Base-by-base conservation (phyloP, 2,329 filamentous ascomycete genomes). In the Grosmannia serpens region DNA sequence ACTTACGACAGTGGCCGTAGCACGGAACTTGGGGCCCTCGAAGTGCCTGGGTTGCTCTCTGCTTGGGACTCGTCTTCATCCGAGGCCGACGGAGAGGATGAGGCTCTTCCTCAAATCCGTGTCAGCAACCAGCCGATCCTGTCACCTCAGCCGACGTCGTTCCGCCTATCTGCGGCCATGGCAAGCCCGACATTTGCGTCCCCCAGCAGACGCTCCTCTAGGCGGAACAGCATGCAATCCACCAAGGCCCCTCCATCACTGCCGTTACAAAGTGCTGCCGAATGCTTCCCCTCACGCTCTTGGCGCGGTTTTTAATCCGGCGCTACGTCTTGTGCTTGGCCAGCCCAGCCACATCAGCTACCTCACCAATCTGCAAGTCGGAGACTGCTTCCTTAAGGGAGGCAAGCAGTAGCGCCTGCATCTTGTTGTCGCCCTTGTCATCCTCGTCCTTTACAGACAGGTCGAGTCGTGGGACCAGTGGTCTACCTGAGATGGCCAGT, bases 141-240 rank as follows among this genome's bases (percentile, higher is more conserved):
- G 24, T 64, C 58, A 5, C 53, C 59, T 10, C 58, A 60, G 26
- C 58, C 61, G 20, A 58, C 58, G 63, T 55, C 64, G 56, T 58
- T 53, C 57, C 53, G 62, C 58, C 29, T 62, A 58, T 62, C 60
- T 15, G 58, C 58, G 3, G 57, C 58, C 44, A 31, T 57, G 50
- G 46, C 56, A 10, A 51, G 46, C 24, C 56, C 58, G 5, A 47
- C 7, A 20, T 57, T 33, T 15, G 35, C 22, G 6, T 13, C 35
- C 6, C 29, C 49, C 5, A 47, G 49, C 38, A 20, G 49, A 11
- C 26, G 15, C 26, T 4, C 11, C 10, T 55, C 53, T 11, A 52
- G 35, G 10, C 53, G 49, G 55, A 59, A 59, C 44, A 62, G 41
- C 55, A 51, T 38, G 11, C 38, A 57, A 15, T 51, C 60, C n/a